Base-by-base conservation (phyloP, 2,329 filamentous ascomycete species). In the Xylariaceae sp. region DNA sequence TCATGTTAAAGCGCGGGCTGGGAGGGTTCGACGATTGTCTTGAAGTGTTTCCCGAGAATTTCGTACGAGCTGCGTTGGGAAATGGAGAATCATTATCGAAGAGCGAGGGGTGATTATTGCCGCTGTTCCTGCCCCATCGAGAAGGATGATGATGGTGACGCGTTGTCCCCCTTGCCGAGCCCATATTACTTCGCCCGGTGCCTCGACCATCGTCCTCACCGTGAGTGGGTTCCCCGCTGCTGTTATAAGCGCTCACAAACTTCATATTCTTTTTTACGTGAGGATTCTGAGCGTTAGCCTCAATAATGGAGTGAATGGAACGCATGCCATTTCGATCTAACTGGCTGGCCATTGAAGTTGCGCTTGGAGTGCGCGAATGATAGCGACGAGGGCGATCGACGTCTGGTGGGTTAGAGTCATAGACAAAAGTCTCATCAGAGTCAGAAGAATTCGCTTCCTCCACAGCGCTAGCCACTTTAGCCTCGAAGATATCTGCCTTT, bases 341-440 rank as follows among this genome's bases (percentile, higher is more conserved):
- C 58, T 88, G 82, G 65, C 85, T 89, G 17, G 67, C 76, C 77
- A 85, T 83, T 5, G 92, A 97, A 4, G 92, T 94, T 35, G 90
- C 87, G 66, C 91, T 97, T 6, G 93, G 93, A 1, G 93, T 98
- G 52, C 93, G 82, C 17, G 92, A 97, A 68, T 97, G 92, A 66
- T 92, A 89, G 50, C 90, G 80, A 52, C 82, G 79, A n/a, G 79
- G 79, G 33, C 81, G 74, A 43, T 83, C 80, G 39, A 63, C 67
- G 54, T 86, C 82, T 41, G 88, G 87, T 8, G 92, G 93, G 61
- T 98, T 98, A 21, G 93, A 97, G 67, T 98, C 93, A 69, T 98
- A 98, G 14, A 98, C 93, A 66, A 97, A 98, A 0, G 93, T 97
- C 67, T 97, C 93, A 60, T 96, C 93, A 1, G 92, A 97, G 65